Base-by-base conservation (phyloP, 2,329 filamentous ascomycete species). In the Fusarium sterilihyphosum region DNA sequence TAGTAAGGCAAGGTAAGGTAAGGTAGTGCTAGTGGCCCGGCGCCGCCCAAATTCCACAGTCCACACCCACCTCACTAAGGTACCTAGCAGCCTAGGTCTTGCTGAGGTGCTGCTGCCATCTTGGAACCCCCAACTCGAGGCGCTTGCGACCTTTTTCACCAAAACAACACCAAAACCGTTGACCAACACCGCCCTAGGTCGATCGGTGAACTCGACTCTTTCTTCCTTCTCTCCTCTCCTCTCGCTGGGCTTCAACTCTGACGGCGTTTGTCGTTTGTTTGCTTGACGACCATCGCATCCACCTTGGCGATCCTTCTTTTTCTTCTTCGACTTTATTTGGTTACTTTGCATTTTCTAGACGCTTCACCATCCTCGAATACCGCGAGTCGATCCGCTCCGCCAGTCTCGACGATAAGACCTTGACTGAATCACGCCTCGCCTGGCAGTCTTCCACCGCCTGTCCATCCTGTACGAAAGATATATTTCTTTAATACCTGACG, bases 101-200 rank as follows among this genome's bases (percentile, higher is more conserved):
- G 33, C 31, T 54, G 22, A 24, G 31, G 49, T 54, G 50, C 35
- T 41, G 24, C 35, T 41, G 11, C 52, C 59, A 69, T 62, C 74
- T 73, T 76, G 73, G 70, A 76, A 74, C 77, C 74, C 75, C 77
- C 72, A 74, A 66, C 72, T 46, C 68, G 60, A 66, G 67, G 77
- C 75, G 75, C 77, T 78, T 78, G 77, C 77, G 75, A 78, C 77
- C 67, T 72, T 78, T 78, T 78, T 78, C 77, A 75, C 77, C 74
- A 76, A 71, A 78, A 78, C 76, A 78, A 78, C 76, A 78, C 74
- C 76, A 68, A 40, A 44, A 68, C 64, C 53, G 59, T 60, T 50
- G 58, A 63, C 62, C 58, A 74, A 75, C 76, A 78, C 73, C 74
- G 76, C 76, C 56, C 72, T 67, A 61, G 75, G 71, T 73, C 60